Evolutionary conservation across 331 rosid genomes (phyloP).

Genomic region (Malus hybrid): DNA sequence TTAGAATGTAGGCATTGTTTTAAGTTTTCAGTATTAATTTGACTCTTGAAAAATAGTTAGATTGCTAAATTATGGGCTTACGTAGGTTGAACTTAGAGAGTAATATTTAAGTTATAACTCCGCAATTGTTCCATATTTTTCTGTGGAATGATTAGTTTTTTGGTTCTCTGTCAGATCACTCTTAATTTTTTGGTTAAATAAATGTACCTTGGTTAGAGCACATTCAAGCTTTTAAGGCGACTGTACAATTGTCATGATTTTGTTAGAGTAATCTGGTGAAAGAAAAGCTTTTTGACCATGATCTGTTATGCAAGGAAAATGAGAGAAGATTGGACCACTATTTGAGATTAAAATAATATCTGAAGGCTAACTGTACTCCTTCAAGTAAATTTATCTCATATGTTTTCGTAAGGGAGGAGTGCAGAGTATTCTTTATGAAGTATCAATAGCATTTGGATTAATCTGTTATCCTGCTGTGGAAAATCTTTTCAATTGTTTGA

Average conservation of each 20-base stretch:
- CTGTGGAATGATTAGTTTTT: background rate
- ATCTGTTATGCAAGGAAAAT: background rate
- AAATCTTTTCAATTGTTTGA: background rate
- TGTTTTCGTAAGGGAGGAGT: too few species aligned
- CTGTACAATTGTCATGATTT: background rate
- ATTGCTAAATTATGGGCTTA: background rate
- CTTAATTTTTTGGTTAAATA: background rate
- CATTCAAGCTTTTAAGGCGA: background rate
- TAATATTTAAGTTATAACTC: background rate
- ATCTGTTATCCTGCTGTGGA: background rate
- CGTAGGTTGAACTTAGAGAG: background rate
- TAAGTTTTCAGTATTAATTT: background rate
- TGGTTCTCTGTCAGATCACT: background rate
- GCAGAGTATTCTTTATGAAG: background rate
- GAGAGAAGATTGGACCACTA: background rate
- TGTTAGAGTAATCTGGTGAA: background rate
- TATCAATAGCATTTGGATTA: background rate
- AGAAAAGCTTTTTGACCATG: background rate
- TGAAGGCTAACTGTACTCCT: too few species aligned
- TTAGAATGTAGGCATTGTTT: background rate
- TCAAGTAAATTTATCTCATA: too few species aligned
- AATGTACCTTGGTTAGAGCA: background rate
- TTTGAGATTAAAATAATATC: background rate
- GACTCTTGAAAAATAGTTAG: background rate
- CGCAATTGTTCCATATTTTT: background rate